Conservation (phyloP, 2,329 filamentous ascomycete species). For the Rhinocladiella mackenziei region DNA sequence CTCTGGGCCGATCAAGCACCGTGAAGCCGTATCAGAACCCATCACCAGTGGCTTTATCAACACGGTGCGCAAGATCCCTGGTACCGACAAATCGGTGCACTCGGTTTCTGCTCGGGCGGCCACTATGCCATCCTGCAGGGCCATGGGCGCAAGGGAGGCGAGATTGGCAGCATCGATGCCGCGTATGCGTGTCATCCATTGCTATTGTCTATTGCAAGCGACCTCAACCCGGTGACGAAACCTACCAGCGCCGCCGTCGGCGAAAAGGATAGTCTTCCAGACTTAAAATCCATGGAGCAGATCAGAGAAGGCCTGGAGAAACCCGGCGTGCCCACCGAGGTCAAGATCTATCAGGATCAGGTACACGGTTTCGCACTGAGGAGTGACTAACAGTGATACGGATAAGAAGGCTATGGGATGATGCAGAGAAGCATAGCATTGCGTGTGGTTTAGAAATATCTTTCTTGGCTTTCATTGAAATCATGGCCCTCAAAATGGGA, state of each 20-base stretch:
- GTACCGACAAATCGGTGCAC: conserved; percentile 40
- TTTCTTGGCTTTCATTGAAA: conserved; percentile 27
- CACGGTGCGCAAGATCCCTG: conserved; percentile 37
- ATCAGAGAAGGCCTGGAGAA: conserved; percentile 43
- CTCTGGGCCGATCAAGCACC: conserved; percentile 44
- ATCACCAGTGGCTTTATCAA: conserved; percentile 45
- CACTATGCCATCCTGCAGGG: conserved; percentile 39
- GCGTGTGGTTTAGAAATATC: conserved; percentile 40
- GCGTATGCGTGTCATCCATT: conserved; percentile 42
- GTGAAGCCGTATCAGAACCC: conserved; percentile 41
- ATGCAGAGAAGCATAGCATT: conserved; percentile 41
- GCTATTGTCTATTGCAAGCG: conserved; percentile 41
- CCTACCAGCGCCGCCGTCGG: conserved; percentile 43
- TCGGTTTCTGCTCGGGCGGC: conserved; percentile 50
- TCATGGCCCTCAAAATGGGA: too few species aligned
- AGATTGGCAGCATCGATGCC: conserved; percentile 38
- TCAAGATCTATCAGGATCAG: conserved; percentile 43
- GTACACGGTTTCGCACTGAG: conserved; percentile 45
- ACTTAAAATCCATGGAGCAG: conserved; percentile 37
- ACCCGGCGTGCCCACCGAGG: conserved; percentile 36
- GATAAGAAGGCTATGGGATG: conserved; percentile 48
- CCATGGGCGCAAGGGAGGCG: conserved; percentile 28
- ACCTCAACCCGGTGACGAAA: conserved; percentile 40
- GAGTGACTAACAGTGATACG: conserved; percentile 41
- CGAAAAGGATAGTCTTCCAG: conserved; percentile 42